Evolutionary conservation across 257 asterid genomes (phyloP), one percentile per base, ranked within the genome.

Genomic region (Solanum ossicruentum): DNA sequence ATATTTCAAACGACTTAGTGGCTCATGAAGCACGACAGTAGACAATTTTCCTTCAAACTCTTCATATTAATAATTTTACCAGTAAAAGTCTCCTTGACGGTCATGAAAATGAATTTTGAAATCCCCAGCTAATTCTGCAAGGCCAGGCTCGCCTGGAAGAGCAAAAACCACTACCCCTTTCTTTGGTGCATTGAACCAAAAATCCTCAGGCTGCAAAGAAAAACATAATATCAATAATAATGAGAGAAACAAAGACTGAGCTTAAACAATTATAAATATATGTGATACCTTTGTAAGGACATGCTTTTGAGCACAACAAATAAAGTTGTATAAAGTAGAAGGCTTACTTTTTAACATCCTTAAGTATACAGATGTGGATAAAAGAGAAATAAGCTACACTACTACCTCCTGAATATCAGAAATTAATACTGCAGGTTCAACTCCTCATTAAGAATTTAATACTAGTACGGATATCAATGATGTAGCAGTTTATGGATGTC

Each of bases 111-210:
- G 98, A 89, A 97, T 91, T 90, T 94, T 97, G 91, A 97, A 97
- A 89, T 97, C 99, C 71, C 99, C 99, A 84, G 95, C 89, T 89
- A 97, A 88, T 86, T 94, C 95, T 11, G 99, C 91, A 83, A 97
- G 88, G 81, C 99, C 99, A 85, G 99, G 98, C 88, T 95, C 99
- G 84, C 99, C 99, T 65, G 99, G 99, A 89, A 97, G 99, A 75
- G 98, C 99, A 92, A 97, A 95, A 60, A 97, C 98, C 95, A 95
- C 91, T 85, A 94, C 92, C 86, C 99, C 99, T 86, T 94, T 97
- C 88, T 91, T 97, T 12, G 98, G 99, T 85, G 99, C 99, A 85
- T 92, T 91, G 87, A 97, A 94, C 99, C 99, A 97, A 89, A 80
- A 92, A 85, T 92, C 98, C 91, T 97, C 99, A 87, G 99, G 93